Conservation (phyloP, 139 green algal species). For the Chlorokybus atmophyticus region DNA sequence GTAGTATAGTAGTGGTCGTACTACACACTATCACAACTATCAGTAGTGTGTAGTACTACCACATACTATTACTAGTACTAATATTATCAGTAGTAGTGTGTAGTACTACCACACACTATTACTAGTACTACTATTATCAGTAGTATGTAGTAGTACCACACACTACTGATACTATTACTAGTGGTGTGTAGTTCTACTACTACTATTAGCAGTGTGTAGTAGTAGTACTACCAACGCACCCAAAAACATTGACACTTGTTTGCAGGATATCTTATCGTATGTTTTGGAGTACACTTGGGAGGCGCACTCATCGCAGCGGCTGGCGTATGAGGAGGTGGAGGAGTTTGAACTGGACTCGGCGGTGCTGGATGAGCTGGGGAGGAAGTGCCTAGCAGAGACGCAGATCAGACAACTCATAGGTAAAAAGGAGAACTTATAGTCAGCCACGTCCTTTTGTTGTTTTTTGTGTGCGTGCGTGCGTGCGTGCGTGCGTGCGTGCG, state of each 20-base stretch:
- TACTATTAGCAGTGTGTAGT: background rate
- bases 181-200: background rate
- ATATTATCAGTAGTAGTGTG: no score
- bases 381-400: background rate
- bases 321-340: background rate
- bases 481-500: background rate
- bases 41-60: background rate
- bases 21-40: no score
- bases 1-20: no score
- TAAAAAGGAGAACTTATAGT: background rate
- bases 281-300: background rate
- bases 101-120: background rate
- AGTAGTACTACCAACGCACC: background rate
- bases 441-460: no score
- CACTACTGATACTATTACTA: no score
- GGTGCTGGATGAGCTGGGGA: background rate
- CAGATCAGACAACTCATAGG: background rate
- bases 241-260: background rate
- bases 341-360: background rate
- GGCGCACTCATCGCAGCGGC: no score
- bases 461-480: background rate
- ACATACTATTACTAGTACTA: background rate
- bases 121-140: background rate
- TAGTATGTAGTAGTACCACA: background rate
- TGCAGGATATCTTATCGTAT: background rate